Conservation (phyloP, 1,139 yeast genomes). For the Zygosaccharomyces sapae region DNA sequence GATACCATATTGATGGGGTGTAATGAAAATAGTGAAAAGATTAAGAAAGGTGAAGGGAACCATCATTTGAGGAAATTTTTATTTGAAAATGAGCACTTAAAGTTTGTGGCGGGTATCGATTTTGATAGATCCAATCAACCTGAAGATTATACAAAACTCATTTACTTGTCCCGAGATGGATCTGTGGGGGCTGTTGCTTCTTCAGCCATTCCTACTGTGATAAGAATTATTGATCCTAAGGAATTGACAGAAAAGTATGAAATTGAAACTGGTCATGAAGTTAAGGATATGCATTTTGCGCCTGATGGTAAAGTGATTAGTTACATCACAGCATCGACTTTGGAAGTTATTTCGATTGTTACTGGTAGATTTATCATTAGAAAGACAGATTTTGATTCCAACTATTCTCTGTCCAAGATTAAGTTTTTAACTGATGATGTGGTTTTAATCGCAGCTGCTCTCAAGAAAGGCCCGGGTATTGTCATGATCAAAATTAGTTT, state of each 20-base stretch:
- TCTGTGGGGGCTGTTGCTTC: constrained; percentile 60
- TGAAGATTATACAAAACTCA: constrained; percentile 57
- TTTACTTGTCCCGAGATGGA: constrained; percentile 51
- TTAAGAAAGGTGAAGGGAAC: constrained; percentile 55
- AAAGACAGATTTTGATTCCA: constrained; percentile 36
- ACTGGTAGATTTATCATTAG: constrained; percentile 41
- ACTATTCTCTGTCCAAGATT: constrained; percentile 51
- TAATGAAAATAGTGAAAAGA: constrained; percentile 57
- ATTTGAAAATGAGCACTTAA: constrained; percentile 56
- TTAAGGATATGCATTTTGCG: constrained; percentile 46
- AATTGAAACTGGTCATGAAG: constrained; percentile 51
- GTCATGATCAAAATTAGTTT: constrained; percentile 32
- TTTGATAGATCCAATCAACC: constrained; percentile 38
- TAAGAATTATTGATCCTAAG: constrained; percentile 56
- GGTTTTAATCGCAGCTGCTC: constrained; percentile 54
- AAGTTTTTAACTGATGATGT: constrained; percentile 53
- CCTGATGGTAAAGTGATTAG: constrained; percentile 52
- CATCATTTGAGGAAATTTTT: constrained; percentile 68
- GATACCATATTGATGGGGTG: constrained; percentile 64
- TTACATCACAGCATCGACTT: constrained; percentile 51
- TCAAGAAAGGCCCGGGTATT: constrained; percentile 45
- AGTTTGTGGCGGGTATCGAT: constrained; percentile 54
- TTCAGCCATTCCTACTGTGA: constrained; percentile 52
- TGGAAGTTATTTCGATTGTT: constrained; percentile 48
- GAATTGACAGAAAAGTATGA: constrained; percentile 50